phyloP scores from a whole-genome alignment of 2,329 filamentous ascomycete genomes.

The Aspergillus awamori region DNA sequence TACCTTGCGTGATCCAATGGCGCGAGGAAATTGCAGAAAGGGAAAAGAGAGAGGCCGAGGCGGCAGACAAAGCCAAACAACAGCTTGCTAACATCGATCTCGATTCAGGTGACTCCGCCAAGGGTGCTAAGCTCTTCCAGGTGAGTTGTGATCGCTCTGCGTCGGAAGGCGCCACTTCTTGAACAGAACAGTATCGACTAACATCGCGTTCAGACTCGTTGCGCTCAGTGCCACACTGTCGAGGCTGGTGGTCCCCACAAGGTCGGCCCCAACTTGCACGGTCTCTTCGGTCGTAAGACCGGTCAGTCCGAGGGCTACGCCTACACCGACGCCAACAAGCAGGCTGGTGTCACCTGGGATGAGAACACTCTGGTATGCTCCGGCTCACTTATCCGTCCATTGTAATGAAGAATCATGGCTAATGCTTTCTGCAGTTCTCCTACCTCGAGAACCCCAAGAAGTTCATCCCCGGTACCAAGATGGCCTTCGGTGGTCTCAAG shows the following conservation, averaged over 20 bases:
- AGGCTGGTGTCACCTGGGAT: constrained; percentile 88
- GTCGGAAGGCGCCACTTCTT: no score
- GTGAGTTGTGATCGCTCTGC: constrained; percentile 36
- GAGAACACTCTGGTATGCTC: constrained; percentile 75
- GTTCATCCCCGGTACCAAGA: constrained; percentile 99
- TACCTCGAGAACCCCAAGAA: constrained; percentile 99
- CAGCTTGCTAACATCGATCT: constrained; percentile 32
- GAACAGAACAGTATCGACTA: constrained; percentile 8
- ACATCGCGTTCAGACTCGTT: constrained; percentile 67
- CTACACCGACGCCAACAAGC: constrained; percentile 99
- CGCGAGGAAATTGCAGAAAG: constrained; percentile 26
- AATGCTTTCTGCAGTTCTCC: constrained; percentile 65
- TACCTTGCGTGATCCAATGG: constrained; percentile 26
- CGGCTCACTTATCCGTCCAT: not conserved
- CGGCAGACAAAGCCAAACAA: constrained; percentile 22
- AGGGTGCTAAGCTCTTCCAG: constrained; percentile 99
- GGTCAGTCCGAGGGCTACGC: constrained; percentile 89
- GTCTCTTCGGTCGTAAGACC: constrained; percentile 95
- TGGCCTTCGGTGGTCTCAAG: constrained; percentile 99
- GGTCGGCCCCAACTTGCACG: constrained; percentile 95
- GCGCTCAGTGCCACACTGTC: constrained; percentile 97
- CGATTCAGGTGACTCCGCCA: constrained; percentile 78
- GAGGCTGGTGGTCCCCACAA: constrained; percentile 92
- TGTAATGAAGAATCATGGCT: constrained; percentile 8
- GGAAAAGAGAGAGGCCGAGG: constrained; percentile 21